A percentile compares a stretch with the other conserved stretches of the same genome.
These are phyloP conservation scores for Leccinum subtestaceum DNA, from an alignment of 768 basidiomycete genomes.

Conservation along the genomic window DNA sequence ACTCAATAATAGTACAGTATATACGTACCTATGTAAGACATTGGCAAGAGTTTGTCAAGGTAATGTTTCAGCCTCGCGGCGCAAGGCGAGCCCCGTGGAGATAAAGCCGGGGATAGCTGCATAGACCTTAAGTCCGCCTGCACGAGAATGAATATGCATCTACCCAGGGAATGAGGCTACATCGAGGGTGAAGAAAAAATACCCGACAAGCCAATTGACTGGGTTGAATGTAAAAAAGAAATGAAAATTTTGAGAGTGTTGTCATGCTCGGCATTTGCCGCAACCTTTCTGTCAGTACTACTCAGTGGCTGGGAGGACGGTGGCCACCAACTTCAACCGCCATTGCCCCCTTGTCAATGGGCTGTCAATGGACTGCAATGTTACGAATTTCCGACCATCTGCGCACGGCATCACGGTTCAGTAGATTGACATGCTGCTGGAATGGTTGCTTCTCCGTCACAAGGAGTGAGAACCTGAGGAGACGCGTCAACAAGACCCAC, in stretches of 20 bases:
- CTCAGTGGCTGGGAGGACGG: neutral
- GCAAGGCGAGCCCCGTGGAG: neutral
- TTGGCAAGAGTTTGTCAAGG: neutral
- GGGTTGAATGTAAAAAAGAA: conserved; percentile 8
- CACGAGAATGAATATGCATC: conserved; percentile 17
- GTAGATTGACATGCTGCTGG: neutral
- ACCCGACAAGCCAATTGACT: conserved; percentile 31
- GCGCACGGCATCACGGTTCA: too few species aligned
- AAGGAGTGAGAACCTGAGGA: neutral
- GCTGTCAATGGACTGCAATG: neutral
- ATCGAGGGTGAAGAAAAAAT: conserved; percentile 9
- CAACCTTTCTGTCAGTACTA: neutral
- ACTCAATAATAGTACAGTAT: neutral
- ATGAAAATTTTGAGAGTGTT: neutral
- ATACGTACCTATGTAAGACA: conserved; percentile 12
- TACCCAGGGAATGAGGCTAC: conserved; percentile 37
- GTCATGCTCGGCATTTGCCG: conserved; percentile 1
- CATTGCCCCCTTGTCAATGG: neutral
- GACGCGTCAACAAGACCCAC: neutral
- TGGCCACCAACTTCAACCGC: neutral
- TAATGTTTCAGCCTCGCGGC: conserved; percentile 12
- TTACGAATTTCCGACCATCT: neutral
- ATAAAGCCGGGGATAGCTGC: neutral
- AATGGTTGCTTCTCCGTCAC: neutral
- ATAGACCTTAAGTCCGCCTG: neutral